Base-by-base conservation (phyloP, 305 asterid species). In the Fraxinus paxiana region DNA sequence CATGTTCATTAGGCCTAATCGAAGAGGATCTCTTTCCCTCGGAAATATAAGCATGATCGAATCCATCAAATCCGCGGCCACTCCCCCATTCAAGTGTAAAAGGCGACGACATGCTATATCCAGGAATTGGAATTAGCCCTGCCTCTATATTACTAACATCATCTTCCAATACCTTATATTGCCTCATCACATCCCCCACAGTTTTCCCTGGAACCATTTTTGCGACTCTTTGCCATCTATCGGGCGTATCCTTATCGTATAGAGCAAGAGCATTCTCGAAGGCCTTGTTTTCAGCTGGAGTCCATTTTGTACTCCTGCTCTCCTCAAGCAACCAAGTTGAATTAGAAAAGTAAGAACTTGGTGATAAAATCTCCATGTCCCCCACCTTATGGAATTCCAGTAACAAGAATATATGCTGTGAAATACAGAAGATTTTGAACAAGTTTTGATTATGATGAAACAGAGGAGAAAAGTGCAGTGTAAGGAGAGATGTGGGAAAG, bases 91-190 rank as follows among this genome's bases (percentile, higher is more conserved):
- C 96, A 1, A 95, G 90, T 0, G 97, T 92, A 74, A 94, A 95
- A 79, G 97, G 92, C 3, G 95, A 85, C 0, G 94, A 73, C 0
- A 91, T 80, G 83, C 76, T 37, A 73, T 93, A 92, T 12, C 97
- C 97, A 18, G 95, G 96, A 67, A 90, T 85, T 4, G 98, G 97
- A 79, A 92, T 24, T 5, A 94, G 79, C 3, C 99, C 99, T 4
- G 99, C 99, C 75, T 95, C 99, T 13, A 95, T 95, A 51, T 90
- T 91, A 30, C 92, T 94, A 6, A 95, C 98, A 83, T 95, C 99
- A 31, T 91, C 98, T 77, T 90, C 96, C 86, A 95, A 84, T 35
- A 90, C 97, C 71, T 90, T 89, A 73, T 94, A 95, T 38, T 95
- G 98, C 81, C 92, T 86, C 9, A 91, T 91, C 13, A 96, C 98